Conservation (phyloP, 176 grass and related monocot genomes). For the bread wheat (Triticum aestivum) region DNA sequence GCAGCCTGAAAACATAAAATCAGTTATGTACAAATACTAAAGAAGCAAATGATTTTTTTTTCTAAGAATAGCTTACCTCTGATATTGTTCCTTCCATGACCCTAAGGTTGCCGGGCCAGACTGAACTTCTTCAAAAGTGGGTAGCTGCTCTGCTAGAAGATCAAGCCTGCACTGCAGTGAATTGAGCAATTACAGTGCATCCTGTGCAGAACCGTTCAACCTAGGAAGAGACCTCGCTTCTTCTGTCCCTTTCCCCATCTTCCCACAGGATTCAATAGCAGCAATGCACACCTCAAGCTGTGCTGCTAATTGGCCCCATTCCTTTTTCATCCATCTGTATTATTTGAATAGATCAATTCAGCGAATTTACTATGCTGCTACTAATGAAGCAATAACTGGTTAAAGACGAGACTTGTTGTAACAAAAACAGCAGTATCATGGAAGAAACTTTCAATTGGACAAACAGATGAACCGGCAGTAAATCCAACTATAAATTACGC, state of each 20-base stretch:
- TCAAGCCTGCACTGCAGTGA: slow-evolving; percentile 67
- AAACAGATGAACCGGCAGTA: neutral
- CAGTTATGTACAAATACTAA: neutral
- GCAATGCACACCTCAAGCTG: slow-evolving; percentile 48
- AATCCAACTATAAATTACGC: neutral
- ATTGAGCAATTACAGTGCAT: slow-evolving; percentile 56
- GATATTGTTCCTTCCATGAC: slow-evolving; percentile 70
- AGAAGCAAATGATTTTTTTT: neutral
- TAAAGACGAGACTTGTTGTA: neutral
- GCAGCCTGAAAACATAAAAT: slow-evolving; percentile 36
- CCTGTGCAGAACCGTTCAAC: slow-evolving; percentile 56
- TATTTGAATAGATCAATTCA: neutral
- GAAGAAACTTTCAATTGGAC: neutral
- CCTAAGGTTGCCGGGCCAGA: slow-evolving; percentile 42
- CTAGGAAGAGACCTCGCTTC: slow-evolving; percentile 57
- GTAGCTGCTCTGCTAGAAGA: slow-evolving; percentile 64
- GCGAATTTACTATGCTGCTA: neutral
- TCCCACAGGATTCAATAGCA: slow-evolving; percentile 51
- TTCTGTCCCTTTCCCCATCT: slow-evolving; percentile 52
- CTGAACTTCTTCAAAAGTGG: slow-evolving; percentile 64
- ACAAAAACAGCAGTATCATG: neutral
- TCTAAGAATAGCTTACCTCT: slow-evolving; percentile 35
- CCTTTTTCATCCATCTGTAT: slow-evolving; percentile 67
- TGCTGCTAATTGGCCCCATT: slow-evolving; percentile 46
- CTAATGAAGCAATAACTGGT: neutral